Percentiles rank a stretch among this genome's conserved stretches.
phyloP scores from a whole-genome alignment of 192 early-diverging fungal species.

The Coemansia biformis region DNA sequence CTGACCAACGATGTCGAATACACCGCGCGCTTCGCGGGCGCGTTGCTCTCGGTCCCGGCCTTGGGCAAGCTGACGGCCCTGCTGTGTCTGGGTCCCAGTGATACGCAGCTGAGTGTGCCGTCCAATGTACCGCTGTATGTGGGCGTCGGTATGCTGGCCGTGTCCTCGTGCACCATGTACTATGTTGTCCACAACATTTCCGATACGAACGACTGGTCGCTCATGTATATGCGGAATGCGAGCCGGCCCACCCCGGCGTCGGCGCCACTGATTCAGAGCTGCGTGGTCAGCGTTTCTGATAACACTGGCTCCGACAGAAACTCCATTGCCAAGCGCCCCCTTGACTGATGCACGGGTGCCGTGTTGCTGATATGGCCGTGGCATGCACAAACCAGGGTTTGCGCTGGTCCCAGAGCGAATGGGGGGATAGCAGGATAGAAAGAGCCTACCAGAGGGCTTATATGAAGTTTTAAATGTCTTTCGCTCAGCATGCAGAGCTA shows the following conservation, averaged over 20 bases:
- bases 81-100: neutral
- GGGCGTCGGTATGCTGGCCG: slow-evolving; percentile 4
- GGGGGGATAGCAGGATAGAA: too few relatives aligned
- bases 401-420: too few relatives aligned
- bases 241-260: neutral
- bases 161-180: slow-evolving; percentile 9
- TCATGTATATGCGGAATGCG: neutral
- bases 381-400: too few relatives aligned
- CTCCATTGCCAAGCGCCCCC: slow-evolving; percentile 7
- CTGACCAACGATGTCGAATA: slow-evolving; percentile 17
- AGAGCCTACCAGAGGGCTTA: too few relatives aligned
- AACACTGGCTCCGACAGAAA: neutral
- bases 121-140: slow-evolving; percentile 10
- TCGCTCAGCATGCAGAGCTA: too few relatives aligned
- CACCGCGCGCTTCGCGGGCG: slow-evolving; percentile 14
- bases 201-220: slow-evolving; percentile 23
- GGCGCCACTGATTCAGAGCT: neutral
- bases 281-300: slow-evolving; percentile 2
- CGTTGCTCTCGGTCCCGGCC: slow-evolving; percentile 5
- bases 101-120: neutral
- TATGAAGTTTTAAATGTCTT: too few relatives aligned
- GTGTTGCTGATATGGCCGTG: too few relatives aligned
- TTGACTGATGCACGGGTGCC: too few relatives aligned
- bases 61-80: slow-evolving; percentile 6
- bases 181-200: slow-evolving; percentile 12